phyloP scores from a whole-genome alignment of 2,329 filamentous ascomycete species.

The Aureobasidium sp. region DNA sequence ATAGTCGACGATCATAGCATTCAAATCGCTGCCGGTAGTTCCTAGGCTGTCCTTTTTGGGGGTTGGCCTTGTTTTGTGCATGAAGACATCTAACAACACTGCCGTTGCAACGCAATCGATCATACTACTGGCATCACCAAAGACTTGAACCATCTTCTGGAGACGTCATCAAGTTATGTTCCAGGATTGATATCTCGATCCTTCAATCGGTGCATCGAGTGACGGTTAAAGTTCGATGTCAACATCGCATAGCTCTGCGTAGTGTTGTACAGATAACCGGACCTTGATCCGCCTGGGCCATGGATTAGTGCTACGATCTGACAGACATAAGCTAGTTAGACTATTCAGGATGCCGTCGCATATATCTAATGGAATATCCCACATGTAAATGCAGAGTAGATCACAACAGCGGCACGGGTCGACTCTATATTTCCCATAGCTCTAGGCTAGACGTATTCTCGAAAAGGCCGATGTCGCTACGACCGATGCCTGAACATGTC shows the following conservation, averaged over 20 bases:
- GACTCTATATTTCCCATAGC: background rate
- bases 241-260: background rate
- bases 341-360: background rate
- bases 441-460: too few species aligned
- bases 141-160: background rate
- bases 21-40: background rate
- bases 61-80: background rate
- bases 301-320: background rate
- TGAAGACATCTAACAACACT: background rate
- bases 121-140: background rate
- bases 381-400: constrained; percentile 2
- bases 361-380: background rate
- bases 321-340: background rate
- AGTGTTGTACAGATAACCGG: background rate
- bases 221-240: background rate
- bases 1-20: background rate
- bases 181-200: too few species aligned
- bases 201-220: background rate
- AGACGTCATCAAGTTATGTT: background rate
- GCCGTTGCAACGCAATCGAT: background rate
- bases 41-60: background rate
- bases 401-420: background rate
- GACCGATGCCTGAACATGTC: background rate
- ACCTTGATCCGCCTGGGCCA: background rate
- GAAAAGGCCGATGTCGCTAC: background rate